These are phyloP conservation scores for Trichoderma sp. DNA, from an alignment of 2,329 filamentous ascomycete genomes.

Conservation along the genomic window DNA sequence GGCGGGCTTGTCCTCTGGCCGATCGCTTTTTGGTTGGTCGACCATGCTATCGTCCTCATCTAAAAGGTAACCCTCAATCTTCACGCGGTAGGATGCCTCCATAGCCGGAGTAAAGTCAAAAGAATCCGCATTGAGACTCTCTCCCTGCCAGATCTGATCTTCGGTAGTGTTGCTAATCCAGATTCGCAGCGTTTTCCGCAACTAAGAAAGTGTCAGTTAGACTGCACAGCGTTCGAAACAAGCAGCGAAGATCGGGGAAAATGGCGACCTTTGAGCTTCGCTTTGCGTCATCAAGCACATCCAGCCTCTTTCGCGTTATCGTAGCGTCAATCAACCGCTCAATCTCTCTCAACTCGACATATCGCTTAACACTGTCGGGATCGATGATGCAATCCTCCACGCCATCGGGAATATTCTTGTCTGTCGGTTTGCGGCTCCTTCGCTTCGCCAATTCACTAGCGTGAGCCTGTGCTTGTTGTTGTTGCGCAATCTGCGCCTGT, in stretches of 20 bases:
- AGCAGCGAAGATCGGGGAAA: neutral
- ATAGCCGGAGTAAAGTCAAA: conserved; percentile 80
- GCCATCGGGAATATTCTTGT: conserved; percentile 91
- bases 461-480: conserved; percentile 54
- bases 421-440: conserved; percentile 85
- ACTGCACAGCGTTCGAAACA: conserved; percentile 6
- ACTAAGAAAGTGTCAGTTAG: conserved; percentile 44
- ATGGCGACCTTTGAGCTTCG: conserved; percentile 19
- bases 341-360: conserved; percentile 80
- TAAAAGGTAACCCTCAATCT: conserved; percentile 84
- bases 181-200: conserved; percentile 81
- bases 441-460: conserved; percentile 72
- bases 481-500: conserved; percentile 54
- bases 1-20: conserved; percentile 37
- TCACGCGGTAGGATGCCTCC: conserved; percentile 83
- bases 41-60: conserved; percentile 67
- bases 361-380: conserved; percentile 75
- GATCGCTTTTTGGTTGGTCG: conserved; percentile 43
- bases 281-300: conserved; percentile 78
- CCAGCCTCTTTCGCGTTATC: conserved; percentile 90
- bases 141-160: conserved; percentile 89
- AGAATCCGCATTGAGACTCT: conserved; percentile 66
- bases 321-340: conserved; percentile 88
- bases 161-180: conserved; percentile 96
- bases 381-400: conserved; percentile 79